Percentiles rank a stretch among this genome's conserved stretches.
Evolutionary conservation across 2,329 filamentous ascomycete genomes (phyloP).

Genomic region (Sphaerulina populicola): DNA sequence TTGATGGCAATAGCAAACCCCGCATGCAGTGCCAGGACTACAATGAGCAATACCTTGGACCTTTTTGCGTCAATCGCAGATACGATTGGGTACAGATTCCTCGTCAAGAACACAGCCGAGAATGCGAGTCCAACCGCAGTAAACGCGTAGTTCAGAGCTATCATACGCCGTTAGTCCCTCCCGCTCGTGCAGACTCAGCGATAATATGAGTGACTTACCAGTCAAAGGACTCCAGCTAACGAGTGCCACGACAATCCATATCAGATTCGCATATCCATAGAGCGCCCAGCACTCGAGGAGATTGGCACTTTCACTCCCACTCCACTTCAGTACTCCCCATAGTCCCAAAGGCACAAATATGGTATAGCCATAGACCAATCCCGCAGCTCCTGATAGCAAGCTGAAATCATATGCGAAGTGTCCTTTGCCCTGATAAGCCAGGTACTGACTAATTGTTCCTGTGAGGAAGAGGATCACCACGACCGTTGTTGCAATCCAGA

Average conservation of each 20-base stretch:
- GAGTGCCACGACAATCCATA: constrained; percentile 91
- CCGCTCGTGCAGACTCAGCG: no score
- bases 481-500: constrained; percentile 98
- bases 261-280: constrained; percentile 92
- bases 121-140: constrained; percentile 77
- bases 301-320: constrained; percentile 86
- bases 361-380: constrained; percentile 92
- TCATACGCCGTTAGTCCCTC: constrained; percentile 11
- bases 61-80: constrained; percentile 88
- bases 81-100: constrained; percentile 77
- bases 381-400: constrained; percentile 79
- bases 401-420: constrained; percentile 89
- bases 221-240: constrained; percentile 82
- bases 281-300: constrained; percentile 90
- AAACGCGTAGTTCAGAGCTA: constrained; percentile 82
- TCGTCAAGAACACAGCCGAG: constrained; percentile 72
- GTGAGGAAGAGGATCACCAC: constrained; percentile 91
- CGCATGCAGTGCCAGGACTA: constrained; percentile 77
- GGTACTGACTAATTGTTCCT: constrained; percentile 87
- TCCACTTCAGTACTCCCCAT: constrained; percentile 87
- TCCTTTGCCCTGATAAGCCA: constrained; percentile 57
- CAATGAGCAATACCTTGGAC: constrained; percentile 74
- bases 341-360: constrained; percentile 69
- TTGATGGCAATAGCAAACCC: constrained; percentile 92
- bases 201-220: constrained; percentile 35